Evolutionary conservation across 2,329 filamentous ascomycete genomes (phyloP).

Genomic region (Colletotrichum tamarilloi): DNA sequence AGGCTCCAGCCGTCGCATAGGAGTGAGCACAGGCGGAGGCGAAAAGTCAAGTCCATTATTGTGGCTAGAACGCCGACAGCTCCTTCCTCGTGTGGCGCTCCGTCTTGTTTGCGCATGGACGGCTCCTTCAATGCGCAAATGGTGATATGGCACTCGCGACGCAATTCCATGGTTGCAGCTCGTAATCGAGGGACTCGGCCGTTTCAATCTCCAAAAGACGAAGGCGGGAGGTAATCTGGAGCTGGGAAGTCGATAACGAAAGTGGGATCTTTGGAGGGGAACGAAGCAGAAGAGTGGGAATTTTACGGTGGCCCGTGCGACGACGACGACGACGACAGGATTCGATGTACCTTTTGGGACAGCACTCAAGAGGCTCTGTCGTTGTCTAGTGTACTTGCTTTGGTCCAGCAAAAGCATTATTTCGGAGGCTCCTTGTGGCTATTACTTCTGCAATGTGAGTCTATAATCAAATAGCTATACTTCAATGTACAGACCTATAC

Average conservation of each 20-base stretch:
- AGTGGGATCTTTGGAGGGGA: constrained; percentile 17
- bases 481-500: neutral
- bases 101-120: neutral
- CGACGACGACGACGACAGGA: neutral
- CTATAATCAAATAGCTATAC: neutral
- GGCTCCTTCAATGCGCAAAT: neutral
- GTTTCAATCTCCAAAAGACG: neutral
- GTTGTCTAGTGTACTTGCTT: neutral
- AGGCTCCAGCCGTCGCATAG: constrained; percentile 7
- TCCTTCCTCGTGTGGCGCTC: neutral
- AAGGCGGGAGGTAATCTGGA: constrained; percentile 9
- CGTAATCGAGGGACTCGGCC: neutral
- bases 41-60: neutral
- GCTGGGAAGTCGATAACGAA: constrained; percentile 28
- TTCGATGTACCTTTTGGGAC: neutral
- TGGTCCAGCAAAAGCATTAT: too few species aligned
- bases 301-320: constrained; percentile 18
- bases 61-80: neutral
- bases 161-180: neutral
- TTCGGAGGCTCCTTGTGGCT: too few species aligned
- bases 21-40: constrained; percentile 16
- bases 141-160: neutral
- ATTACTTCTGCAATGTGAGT: neutral
- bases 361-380: neutral
- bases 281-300: constrained; percentile 12